These are phyloP conservation scores for Lathyrus aphaca DNA, from an alignment of 306 rosid species.

Conservation along the genomic window DNA sequence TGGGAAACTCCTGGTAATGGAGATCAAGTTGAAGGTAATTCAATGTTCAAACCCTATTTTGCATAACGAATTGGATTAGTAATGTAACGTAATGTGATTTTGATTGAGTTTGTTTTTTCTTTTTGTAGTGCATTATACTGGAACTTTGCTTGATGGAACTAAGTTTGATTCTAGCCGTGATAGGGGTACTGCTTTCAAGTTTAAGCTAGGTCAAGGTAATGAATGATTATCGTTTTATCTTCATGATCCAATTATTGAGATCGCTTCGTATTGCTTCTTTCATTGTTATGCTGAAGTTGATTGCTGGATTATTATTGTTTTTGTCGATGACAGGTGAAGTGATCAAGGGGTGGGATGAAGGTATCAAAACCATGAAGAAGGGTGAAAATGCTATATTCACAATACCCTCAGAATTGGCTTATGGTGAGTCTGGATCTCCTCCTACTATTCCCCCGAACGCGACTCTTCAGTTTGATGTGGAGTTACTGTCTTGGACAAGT, in stretches of 20 bases:
- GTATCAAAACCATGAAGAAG: slow-evolving; percentile 86
- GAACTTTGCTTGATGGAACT: slow-evolving; percentile 80
- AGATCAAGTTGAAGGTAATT: slow-evolving; percentile 79
- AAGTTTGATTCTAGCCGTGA: slow-evolving; percentile 83
- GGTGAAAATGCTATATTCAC: slow-evolving; percentile 84
- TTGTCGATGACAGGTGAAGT: slow-evolving; percentile 66
- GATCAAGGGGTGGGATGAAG: slow-evolving; percentile 93
- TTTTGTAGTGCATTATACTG: slow-evolving; percentile 75
- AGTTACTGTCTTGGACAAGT: slow-evolving; percentile 84
- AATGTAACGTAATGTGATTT: neutral
- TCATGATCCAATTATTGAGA: neutral
- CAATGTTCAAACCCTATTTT: neutral
- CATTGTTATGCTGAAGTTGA: neutral
- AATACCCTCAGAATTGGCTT: slow-evolving; percentile 82
- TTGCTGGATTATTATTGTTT: neutral
- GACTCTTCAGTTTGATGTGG: slow-evolving; percentile 82
- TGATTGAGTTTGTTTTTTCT: neutral
- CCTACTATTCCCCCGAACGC: slow-evolving; percentile 86
- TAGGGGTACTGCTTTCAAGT: slow-evolving; percentile 71
- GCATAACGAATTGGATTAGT: neutral
- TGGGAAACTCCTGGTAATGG: slow-evolving; percentile 74
- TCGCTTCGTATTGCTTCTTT: neutral
- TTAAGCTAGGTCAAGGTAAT: slow-evolving; percentile 78
- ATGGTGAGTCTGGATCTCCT: slow-evolving; percentile 81
- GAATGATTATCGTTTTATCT: neutral